Conservation (phyloP, 768 basidiomycete species). For the Psilocybe cyanescens region DNA sequence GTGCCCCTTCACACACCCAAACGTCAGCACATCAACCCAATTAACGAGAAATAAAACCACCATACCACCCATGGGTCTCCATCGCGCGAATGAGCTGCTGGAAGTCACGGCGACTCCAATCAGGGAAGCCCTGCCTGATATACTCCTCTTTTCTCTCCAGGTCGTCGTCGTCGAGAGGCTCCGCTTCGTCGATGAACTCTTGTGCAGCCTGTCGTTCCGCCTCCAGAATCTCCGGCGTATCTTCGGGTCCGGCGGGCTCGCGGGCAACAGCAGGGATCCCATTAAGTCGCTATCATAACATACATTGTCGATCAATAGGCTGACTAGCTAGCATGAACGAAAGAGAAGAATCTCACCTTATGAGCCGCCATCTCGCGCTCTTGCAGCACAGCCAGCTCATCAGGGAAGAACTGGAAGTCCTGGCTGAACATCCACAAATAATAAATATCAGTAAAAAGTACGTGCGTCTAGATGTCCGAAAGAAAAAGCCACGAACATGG, state of each 20-base stretch:
- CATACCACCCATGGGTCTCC: slow-evolving; percentile 76
- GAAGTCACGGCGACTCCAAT: slow-evolving; percentile 94
- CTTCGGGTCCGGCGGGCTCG: slow-evolving; percentile 70
- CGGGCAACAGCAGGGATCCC: slow-evolving; percentile 66
- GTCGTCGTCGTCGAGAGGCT: slow-evolving; percentile 90
- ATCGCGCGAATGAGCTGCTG: slow-evolving; percentile 83
- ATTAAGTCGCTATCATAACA: slow-evolving; percentile 53
- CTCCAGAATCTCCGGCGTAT: slow-evolving; percentile 85
- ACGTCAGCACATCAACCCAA: not conserved
- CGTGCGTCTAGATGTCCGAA: too few relatives aligned
- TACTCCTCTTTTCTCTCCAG: slow-evolving; percentile 78
- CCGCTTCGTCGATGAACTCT: slow-evolving; percentile 86
- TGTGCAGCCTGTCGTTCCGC: slow-evolving; percentile 81
- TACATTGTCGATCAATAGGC: not conserved
- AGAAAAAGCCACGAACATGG: slow-evolving; percentile 57
- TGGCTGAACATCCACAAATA: slow-evolving; percentile 50
- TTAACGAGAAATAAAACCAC: not conserved
- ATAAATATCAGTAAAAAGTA: not conserved
- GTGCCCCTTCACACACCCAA: slow-evolving; percentile 51
- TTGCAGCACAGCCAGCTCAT: slow-evolving; percentile 77
- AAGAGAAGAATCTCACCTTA: slow-evolving; percentile 49
- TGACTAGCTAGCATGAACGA: slow-evolving; percentile 35
- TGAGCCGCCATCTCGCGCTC: slow-evolving; percentile 85
- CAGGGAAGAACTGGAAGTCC: slow-evolving; percentile 97
- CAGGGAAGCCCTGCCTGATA: slow-evolving; percentile 78